Base-by-base conservation (phyloP, 1,284 basidiomycete genomes). In the Rhodofomes roseus region DNA sequence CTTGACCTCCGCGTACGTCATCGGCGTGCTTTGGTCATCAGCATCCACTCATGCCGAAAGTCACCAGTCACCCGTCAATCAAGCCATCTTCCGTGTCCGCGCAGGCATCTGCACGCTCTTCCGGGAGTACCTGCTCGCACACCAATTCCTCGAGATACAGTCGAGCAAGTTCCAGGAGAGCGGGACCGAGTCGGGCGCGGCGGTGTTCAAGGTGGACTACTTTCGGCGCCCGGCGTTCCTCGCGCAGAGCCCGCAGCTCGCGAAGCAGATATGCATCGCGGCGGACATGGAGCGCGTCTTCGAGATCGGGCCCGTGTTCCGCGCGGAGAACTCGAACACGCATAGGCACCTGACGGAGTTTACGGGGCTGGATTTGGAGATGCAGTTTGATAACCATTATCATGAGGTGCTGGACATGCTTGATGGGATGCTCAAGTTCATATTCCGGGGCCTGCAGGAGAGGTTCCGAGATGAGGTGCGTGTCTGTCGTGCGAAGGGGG, bases 311-410 rank as follows among this genome's bases (percentile, higher is more conserved):
- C 84, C 84, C 14, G 85, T 89, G 25, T 89, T 89, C 79, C 79
- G 87, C 59, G 87, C 87, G 20, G 87, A 90, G 71, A 85, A 89
- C 75, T 87, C 85, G 55, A 87, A 88, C 75, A 89, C 86, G 18
- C 83, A 88, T 71, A 79, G 87, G 55, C 87, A 90, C 74, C 75
- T 90, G 77, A 90, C 87, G 63, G 87, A 90, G 74, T 90, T 89
- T 72, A 87, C 82, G 60, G 87, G 87, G 51, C 78, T 90, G 59
- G 87, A 89, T 78, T 74, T 89, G 62, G 87, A 89, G 72, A 89
- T 90, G 87, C 80, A 82, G 5, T 84, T 89, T 65, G 80, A 87
- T 60, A 81, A 82, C 67, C 81, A 88, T 73, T 90, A 90, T 71
- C 83, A 88, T 73, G 87, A 76, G 59, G 75, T 75, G 25, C 63